Conservation (phyloP, 1,284 basidiomycete species). For the Apiotrichum mycotoxinovorans region DNA sequence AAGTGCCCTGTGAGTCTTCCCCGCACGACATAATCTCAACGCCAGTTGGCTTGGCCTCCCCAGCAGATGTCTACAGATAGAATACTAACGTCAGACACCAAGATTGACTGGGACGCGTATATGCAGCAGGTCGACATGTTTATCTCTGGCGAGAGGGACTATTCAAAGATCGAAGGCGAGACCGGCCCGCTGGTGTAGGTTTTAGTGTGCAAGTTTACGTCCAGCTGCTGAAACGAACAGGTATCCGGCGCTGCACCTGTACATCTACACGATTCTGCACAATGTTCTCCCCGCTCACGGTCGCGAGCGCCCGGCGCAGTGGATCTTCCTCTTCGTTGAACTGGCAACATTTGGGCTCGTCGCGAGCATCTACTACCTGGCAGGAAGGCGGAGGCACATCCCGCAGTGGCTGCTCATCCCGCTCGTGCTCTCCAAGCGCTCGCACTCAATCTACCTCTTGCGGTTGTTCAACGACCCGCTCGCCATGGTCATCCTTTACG, state of each 20-base stretch:
- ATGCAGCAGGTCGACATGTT: constrained; percentile 73
- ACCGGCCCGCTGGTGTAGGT: constrained; percentile 92
- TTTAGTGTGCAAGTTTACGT: constrained; percentile 16
- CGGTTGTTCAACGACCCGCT: constrained; percentile 95
- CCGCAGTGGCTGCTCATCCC: constrained; percentile 78
- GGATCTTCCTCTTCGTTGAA: constrained; percentile 73
- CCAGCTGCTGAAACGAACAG: constrained; percentile 51
- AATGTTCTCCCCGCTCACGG: constrained; percentile 50
- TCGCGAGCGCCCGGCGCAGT: constrained; percentile 66
- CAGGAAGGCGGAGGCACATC: constrained; percentile 47
- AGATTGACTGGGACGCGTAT: constrained; percentile 74
- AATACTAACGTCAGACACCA: constrained; percentile 67
- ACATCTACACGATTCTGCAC: constrained; percentile 74
- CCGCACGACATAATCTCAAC: too few species aligned
- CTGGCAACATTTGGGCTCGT: constrained; percentile 62
- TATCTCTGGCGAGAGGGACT: constrained; percentile 77
- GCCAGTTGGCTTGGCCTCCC: too few species aligned
- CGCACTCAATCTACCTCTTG: constrained; percentile 89
- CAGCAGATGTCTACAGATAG: too few species aligned
- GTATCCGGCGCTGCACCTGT: constrained; percentile 91
- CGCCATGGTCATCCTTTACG: constrained; percentile 61
- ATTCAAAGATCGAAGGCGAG: constrained; percentile 78
- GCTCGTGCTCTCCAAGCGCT: constrained; percentile 80
- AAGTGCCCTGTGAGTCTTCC: constrained; percentile 67
- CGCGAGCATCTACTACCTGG: constrained; percentile 65